A percentile compares a stretch with the other conserved stretches of the same genome.
Conservation (phyloP, 2,329 filamentous ascomycete genomes). For the Akanthomyces uredinophilus region DNA sequence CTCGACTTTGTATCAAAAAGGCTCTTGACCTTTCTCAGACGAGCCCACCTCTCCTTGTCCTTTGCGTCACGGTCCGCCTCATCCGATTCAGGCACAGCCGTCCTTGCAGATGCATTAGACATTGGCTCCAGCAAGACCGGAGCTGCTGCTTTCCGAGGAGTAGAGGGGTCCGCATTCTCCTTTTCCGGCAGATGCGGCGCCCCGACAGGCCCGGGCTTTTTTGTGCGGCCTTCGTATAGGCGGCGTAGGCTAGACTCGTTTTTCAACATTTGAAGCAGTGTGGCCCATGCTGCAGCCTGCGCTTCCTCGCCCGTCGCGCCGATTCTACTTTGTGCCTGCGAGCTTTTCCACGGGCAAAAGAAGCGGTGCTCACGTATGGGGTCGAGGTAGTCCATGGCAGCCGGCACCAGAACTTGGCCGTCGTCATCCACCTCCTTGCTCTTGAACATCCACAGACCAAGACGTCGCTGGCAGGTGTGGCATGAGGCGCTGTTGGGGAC, state of each 20-base stretch:
- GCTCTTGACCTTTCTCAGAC: constrained; percentile 65
- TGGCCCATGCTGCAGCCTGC: constrained; percentile 49
- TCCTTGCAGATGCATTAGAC: background rate
- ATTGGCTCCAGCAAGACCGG: background rate
- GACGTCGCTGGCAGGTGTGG: constrained; percentile 76
- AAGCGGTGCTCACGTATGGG: constrained; percentile 69
- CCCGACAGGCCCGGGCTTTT: constrained; percentile 18
- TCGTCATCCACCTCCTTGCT: constrained; percentile 60
- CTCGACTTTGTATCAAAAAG: constrained; percentile 61
- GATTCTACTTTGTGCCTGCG: constrained; percentile 49
- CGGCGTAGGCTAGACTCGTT: constrained; percentile 53
- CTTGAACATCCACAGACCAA: constrained; percentile 93
- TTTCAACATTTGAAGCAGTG: constrained; percentile 48
- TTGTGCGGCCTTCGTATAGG: constrained; percentile 29
- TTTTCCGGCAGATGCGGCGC: constrained; percentile 15
- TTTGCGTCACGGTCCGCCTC: constrained; percentile 47
- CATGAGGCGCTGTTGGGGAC: constrained; percentile 74
- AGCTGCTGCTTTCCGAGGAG: constrained; percentile 15
- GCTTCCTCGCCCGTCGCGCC: constrained; percentile 30
- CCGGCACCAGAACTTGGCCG: constrained; percentile 49
- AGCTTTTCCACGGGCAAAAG: constrained; percentile 77
- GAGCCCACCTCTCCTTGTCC: constrained; percentile 70
- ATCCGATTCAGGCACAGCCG: constrained; percentile 28
- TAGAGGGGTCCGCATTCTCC: constrained; percentile 19
- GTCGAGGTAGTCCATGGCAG: constrained; percentile 63